A percentile compares a stretch with the other conserved stretches of the same genome.
These are phyloP conservation scores for bread wheat (Triticum aestivum) DNA, from an alignment of 176 grass and related monocot genomes.

Conservation along the genomic window DNA sequence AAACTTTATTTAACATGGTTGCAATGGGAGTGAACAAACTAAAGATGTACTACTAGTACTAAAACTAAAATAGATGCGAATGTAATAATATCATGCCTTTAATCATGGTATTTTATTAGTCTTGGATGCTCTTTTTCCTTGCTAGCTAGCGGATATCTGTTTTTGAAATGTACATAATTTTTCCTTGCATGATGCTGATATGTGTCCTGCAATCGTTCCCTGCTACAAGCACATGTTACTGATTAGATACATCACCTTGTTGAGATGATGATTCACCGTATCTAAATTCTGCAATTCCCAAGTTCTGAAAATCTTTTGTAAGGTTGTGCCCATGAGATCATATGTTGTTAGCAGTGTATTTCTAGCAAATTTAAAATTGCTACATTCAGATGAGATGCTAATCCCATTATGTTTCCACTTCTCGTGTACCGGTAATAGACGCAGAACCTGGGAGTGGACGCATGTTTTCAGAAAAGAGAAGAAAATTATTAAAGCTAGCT, in stretches of 20 bases:
- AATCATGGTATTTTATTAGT: conserved; percentile 5
- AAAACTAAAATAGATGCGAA: neutral
- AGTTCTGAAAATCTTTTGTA: neutral
- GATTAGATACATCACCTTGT: neutral
- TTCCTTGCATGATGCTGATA: conserved; percentile 9
- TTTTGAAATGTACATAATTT: neutral
- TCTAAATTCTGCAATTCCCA: neutral
- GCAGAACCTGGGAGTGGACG: conserved; percentile 40
- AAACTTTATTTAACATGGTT: conserved; percentile 10
- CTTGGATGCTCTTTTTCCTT: neutral
- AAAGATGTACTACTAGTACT: neutral
- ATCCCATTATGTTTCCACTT: conserved; percentile 14
- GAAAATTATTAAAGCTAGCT: conserved; percentile 66
- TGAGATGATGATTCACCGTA: neutral
- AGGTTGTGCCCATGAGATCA: neutral
- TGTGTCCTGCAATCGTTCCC: neutral
- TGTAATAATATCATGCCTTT: neutral
- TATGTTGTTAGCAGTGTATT: conserved; percentile 15
- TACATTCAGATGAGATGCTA: conserved; percentile 19
- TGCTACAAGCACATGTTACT: conserved; percentile 13
- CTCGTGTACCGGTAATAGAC: conserved; percentile 17
- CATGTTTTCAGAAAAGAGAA: conserved; percentile 72
- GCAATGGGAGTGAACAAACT: neutral
- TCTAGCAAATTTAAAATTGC: conserved; percentile 21
- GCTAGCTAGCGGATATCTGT: neutral